phyloP scores from a whole-genome alignment of 805 yeast genomes.

The Cyberlindnera bimundalis region DNA sequence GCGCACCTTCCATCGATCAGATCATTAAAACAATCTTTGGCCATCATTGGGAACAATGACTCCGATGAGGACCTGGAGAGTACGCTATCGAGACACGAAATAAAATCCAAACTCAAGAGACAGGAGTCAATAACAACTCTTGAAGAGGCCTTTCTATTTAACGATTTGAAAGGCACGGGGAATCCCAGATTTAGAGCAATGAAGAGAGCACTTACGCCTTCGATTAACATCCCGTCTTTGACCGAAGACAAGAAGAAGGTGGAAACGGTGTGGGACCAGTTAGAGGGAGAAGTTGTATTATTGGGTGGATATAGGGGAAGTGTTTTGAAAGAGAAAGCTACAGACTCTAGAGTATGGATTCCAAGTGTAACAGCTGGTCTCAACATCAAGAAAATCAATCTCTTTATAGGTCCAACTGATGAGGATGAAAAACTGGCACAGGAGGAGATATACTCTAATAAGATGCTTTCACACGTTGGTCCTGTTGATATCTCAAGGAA shows the following conservation, averaged over 20 bases:
- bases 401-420: slow-evolving; percentile 67
- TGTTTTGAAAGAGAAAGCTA: slow-evolving; percentile 59
- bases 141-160: slow-evolving; percentile 61
- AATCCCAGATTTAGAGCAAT: slow-evolving; percentile 70
- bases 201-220: slow-evolving; percentile 54
- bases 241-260: slow-evolving; percentile 20
- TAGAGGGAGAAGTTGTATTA: slow-evolving; percentile 77
- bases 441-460: slow-evolving; percentile 61
- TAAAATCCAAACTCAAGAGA: slow-evolving; percentile 37
- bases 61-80: slow-evolving; percentile 12
- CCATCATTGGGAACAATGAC: slow-evolving; percentile 21
- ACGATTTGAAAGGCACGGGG: slow-evolving; percentile 51
- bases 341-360: slow-evolving; percentile 75
- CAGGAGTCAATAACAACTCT: slow-evolving; percentile 56
- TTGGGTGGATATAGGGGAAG: slow-evolving; percentile 91
- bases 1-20: slow-evolving; percentile 25
- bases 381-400: slow-evolving; percentile 63
- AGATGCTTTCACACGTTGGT: slow-evolving; percentile 77
- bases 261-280: slow-evolving; percentile 45
- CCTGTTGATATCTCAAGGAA: slow-evolving; percentile 77
- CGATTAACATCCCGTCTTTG: slow-evolving; percentile 29
- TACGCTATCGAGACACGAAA: slow-evolving; percentile 19
- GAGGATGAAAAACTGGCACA: slow-evolving; percentile 63
- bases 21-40: slow-evolving; percentile 16
- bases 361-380: slow-evolving; percentile 79